phyloP scores from a whole-genome alignment of 176 grass and related monocot genomes.

The Cocos nucifera region DNA sequence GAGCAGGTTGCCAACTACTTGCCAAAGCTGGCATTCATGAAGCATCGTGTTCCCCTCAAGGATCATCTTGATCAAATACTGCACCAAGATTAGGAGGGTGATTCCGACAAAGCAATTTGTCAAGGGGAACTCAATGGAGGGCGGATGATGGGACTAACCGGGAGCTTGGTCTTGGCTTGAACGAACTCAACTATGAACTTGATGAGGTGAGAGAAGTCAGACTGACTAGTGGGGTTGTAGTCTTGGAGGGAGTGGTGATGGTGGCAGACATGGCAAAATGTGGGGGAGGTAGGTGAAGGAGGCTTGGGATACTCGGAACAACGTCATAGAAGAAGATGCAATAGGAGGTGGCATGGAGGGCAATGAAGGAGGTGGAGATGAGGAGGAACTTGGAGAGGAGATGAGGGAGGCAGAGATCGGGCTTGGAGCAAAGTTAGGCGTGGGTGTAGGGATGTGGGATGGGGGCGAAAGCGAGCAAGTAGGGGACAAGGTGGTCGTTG shows the following conservation, averaged over 20 bases:
- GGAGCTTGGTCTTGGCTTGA: conserved; percentile 50
- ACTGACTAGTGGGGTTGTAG: conserved; percentile 70
- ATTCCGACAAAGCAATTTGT: conserved; percentile 46
- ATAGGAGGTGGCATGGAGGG: conserved; percentile 30
- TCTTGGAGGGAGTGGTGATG: conserved; percentile 33
- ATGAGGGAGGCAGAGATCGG: conserved; percentile 73
- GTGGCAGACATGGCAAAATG: conserved; percentile 47
- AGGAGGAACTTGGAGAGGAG: conserved; percentile 71
- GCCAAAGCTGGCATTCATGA: conserved; percentile 58
- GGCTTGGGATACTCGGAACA: conserved; percentile 72
- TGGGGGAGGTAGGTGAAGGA: conserved; percentile 80
- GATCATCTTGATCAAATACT: conserved; percentile 58
- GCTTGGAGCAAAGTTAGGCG: conserved; percentile 62
- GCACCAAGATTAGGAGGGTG: conserved; percentile 12
- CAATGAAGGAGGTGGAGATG: conserved; percentile 60
- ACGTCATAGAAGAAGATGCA: conserved; percentile 86
- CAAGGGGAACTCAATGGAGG: conserved; percentile 58
- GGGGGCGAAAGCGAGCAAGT: conserved; percentile 50
- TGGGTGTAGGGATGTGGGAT: conserved; percentile 56
- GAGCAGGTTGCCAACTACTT: too few relatives aligned
- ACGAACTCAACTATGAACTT: conserved; percentile 88
- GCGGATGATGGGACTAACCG: conserved; percentile 68
- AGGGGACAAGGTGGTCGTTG: conserved; percentile 53
- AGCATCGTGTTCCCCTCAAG: conserved; percentile 59
- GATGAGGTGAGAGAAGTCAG: conserved; percentile 53